Evolutionary conservation across 441 rosid genomes (phyloP).

Genomic region (Pelargonium myrrhifolium): DNA sequence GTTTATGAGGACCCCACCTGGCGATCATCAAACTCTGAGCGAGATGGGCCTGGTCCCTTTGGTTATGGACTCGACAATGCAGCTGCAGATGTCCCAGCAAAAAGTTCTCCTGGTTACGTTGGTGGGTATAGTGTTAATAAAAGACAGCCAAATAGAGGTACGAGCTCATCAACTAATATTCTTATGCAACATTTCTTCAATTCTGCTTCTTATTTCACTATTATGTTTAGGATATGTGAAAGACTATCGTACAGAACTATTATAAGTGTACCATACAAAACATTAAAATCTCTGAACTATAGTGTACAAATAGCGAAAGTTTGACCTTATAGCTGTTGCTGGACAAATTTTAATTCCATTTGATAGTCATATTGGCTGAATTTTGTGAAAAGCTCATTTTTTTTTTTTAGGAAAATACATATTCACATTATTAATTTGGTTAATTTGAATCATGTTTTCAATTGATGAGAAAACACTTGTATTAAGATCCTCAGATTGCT

Average conservation of each 20-base stretch:
- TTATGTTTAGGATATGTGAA: not conserved
- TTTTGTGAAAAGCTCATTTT: too few species aligned
- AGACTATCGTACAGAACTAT: not conserved
- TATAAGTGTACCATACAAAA: not conserved
- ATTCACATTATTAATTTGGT: too few species aligned
- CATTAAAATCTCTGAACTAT: too few species aligned
- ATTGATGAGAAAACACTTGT: too few species aligned
- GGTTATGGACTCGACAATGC: constrained; percentile 62
- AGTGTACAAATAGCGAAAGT: too few species aligned
- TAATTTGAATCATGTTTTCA: too few species aligned
- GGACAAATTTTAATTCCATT: too few species aligned
- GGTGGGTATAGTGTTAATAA: constrained; percentile 80
- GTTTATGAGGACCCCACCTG: constrained; percentile 66
- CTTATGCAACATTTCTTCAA: constrained; percentile 5
- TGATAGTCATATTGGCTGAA: too few species aligned
- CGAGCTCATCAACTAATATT: constrained; percentile 15
- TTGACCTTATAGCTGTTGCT: too few species aligned
- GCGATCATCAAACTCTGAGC: constrained; percentile 53
- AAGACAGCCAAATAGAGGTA: constrained; percentile 90
- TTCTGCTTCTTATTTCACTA: not conserved
- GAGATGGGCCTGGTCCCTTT: constrained; percentile 57
- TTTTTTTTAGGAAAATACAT: too few species aligned
- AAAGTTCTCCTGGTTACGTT: constrained; percentile 78
- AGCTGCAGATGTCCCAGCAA: constrained; percentile 57
- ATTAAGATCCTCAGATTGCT: too few species aligned